Evolutionary conservation across 805 yeast species (phyloP).

Genomic region (Maudiozyma turicensis): DNA sequence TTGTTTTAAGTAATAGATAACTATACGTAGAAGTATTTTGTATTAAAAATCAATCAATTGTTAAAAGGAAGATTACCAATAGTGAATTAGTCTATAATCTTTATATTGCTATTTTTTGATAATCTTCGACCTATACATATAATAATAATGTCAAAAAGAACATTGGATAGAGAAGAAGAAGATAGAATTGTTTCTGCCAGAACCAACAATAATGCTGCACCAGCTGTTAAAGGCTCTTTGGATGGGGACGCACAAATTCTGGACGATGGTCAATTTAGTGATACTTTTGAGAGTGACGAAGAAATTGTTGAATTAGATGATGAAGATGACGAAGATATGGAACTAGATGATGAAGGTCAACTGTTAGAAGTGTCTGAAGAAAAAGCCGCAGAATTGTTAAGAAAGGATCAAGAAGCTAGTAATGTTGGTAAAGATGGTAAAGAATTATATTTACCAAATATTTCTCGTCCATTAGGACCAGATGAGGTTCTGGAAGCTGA

Average conservation of each 20-base stretch:
- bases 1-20: no score
- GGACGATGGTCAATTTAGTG: conserved; percentile 82
- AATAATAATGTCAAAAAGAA: conserved; percentile 42
- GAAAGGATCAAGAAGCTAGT: conserved; percentile 31
- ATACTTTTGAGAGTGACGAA: conserved; percentile 86
- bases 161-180: conserved; percentile 32
- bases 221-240: conserved; percentile 26
- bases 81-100: no score
- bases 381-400: conserved; percentile 30
- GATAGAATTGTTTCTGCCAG: conserved; percentile 35
- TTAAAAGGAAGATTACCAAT: no score
- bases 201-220: conserved; percentile 23
- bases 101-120: no score
- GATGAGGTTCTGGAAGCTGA: conserved; percentile 96
- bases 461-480: conserved; percentile 83
- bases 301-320: conserved; percentile 78
- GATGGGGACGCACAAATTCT: conserved; percentile 53
- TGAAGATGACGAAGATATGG: conserved; percentile 37
- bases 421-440: conserved; percentile 29
- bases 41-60: no score
- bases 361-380: conserved; percentile 29
- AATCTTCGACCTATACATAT: neutral
- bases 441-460: conserved; percentile 72
- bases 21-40: no score
- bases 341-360: conserved; percentile 29